A percentile compares a stretch with the other conserved stretches of the same genome.
These are phyloP conservation scores for Fusarium oligoseptatum DNA, from an alignment of 2,329 filamentous ascomycete species.

Conservation along the genomic window DNA sequence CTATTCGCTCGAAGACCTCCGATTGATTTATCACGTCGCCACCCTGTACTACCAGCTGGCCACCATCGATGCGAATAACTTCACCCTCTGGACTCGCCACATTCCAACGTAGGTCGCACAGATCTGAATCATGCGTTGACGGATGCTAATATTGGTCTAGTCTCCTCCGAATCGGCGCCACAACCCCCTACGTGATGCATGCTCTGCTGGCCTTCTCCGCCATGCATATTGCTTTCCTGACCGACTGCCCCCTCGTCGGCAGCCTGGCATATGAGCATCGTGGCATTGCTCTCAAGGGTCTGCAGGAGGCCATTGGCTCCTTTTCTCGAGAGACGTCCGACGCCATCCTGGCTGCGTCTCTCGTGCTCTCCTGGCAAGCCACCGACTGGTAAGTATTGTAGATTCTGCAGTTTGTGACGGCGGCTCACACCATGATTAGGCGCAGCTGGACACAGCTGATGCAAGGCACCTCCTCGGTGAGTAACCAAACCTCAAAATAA, in stretches of 20 bases:
- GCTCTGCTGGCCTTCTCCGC: slow-evolving; percentile 94
- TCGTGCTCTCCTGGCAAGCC: slow-evolving; percentile 95
- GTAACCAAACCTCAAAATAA: slow-evolving; percentile 49
- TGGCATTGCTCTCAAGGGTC: slow-evolving; percentile 84
- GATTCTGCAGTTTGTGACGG: not conserved
- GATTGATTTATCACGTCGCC: slow-evolving; percentile 91
- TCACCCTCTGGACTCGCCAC: slow-evolving; percentile 93
- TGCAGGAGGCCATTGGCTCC: slow-evolving; percentile 86
- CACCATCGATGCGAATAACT: slow-evolving; percentile 80
- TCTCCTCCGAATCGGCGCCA: slow-evolving; percentile 80
- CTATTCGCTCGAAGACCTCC: slow-evolving; percentile 82
- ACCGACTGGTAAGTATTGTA: slow-evolving; percentile 84
- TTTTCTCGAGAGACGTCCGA: slow-evolving; percentile 92
- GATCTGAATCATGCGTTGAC: not conserved
- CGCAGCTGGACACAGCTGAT: slow-evolving; percentile 93
- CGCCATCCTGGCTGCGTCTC: slow-evolving; percentile 89
- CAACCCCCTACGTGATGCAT: slow-evolving; percentile 92
- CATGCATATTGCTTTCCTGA: slow-evolving; percentile 91
- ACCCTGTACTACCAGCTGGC: slow-evolving; percentile 87
- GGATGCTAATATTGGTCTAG: slow-evolving; percentile 40
- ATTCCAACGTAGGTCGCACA: slow-evolving; percentile 82
- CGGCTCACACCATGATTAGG: slow-evolving; percentile 66
- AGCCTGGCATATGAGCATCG: slow-evolving; percentile 93
- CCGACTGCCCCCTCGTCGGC: slow-evolving; percentile 85
- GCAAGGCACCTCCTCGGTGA: slow-evolving; percentile 89